A percentile compares a stretch with the other conserved stretches of the same genome.
Conservation (phyloP, 805 yeast species). For the Wickerhamiella bombiphila region DNA sequence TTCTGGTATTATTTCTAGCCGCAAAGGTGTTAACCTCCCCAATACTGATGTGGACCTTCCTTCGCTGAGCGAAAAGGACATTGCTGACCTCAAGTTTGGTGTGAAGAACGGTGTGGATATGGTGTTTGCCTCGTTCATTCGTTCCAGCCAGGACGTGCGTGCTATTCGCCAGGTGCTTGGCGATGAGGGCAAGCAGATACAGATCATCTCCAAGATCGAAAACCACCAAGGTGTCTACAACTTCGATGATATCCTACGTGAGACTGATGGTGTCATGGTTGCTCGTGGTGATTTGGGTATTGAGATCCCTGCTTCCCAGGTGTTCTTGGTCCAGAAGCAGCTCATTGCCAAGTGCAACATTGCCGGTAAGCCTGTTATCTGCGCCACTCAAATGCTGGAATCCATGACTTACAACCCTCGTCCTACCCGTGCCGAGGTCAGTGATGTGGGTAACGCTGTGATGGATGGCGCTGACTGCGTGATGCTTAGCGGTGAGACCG, state of each 20-base stretch:
- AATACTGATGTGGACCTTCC: slow-evolving; percentile 98
- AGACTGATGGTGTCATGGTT: slow-evolving; percentile 99
- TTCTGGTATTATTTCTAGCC: slow-evolving; percentile 91
- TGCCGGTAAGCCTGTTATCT: slow-evolving; percentile 98
- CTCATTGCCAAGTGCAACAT: slow-evolving; percentile 97
- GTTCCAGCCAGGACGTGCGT: slow-evolving; percentile 79
- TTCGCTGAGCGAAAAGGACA: slow-evolving; percentile 93
- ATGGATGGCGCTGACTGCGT: slow-evolving; percentile 99
- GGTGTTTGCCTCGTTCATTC: slow-evolving; percentile 96
- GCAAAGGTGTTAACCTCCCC: slow-evolving; percentile 98
- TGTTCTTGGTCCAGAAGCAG: slow-evolving; percentile 96
- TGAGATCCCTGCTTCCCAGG: slow-evolving; percentile 98
- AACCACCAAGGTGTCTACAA: slow-evolving; percentile 99
- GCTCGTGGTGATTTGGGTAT: slow-evolving; percentile 99
- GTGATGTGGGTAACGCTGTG: slow-evolving; percentile 98
- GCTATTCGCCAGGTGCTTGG: slow-evolving; percentile 91
- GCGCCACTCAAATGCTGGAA: slow-evolving; percentile 99
- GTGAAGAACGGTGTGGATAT: slow-evolving; percentile 95
- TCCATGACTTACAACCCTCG: slow-evolving; percentile 99
- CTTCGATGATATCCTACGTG: slow-evolving; percentile 87
- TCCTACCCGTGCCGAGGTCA: slow-evolving; percentile 99
- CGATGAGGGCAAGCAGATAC: slow-evolving; percentile 91
- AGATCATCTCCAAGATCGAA: slow-evolving; percentile 95
- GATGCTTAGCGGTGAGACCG: slow-evolving; percentile 98
- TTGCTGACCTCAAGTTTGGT: slow-evolving; percentile 83